These are phyloP conservation scores for Thelonectria discophora DNA, from an alignment of 2,329 filamentous ascomycete genomes.

Conservation along the genomic window DNA sequence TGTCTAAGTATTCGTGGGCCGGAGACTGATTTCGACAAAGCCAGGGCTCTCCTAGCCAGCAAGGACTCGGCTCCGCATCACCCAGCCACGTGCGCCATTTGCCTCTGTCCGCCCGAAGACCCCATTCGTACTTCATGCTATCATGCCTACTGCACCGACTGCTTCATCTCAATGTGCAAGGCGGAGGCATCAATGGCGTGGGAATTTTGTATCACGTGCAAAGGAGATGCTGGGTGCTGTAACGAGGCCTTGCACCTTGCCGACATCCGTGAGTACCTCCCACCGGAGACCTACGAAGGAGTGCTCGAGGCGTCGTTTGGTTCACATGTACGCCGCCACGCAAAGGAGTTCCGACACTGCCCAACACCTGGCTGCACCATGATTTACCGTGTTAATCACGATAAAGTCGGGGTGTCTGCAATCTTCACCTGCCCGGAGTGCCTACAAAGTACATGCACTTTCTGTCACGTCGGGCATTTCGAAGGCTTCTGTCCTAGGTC, in stretches of 20 bases:
- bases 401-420: background rate
- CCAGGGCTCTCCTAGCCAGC: too few relatives aligned
- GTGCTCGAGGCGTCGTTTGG: slow-evolving; percentile 5
- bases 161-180: slow-evolving; percentile 6
- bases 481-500: background rate
- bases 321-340: slow-evolving; percentile 4
- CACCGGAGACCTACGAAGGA: slow-evolving; percentile 8
- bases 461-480: background rate
- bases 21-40: too few relatives aligned
- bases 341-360: slow-evolving; percentile 10
- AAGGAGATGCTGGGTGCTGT: background rate
- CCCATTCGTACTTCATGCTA: slow-evolving; percentile 8
- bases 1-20: too few relatives aligned
- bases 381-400: slow-evolving; percentile 1
- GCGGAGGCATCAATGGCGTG: background rate
- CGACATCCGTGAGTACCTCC: background rate
- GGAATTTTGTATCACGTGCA: background rate
- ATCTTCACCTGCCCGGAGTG: background rate
- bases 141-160: slow-evolving; percentile 7
- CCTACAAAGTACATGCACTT: background rate
- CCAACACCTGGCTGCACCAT: slow-evolving; percentile 12
- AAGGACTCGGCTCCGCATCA: background rate
- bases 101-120: slow-evolving; percentile 3
- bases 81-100: slow-evolving; percentile 1
- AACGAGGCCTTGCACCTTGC: background rate